These are phyloP conservation scores for Anastatica hierochuntica DNA, from an alignment of 345 rosid species.

Conservation along the genomic window DNA sequence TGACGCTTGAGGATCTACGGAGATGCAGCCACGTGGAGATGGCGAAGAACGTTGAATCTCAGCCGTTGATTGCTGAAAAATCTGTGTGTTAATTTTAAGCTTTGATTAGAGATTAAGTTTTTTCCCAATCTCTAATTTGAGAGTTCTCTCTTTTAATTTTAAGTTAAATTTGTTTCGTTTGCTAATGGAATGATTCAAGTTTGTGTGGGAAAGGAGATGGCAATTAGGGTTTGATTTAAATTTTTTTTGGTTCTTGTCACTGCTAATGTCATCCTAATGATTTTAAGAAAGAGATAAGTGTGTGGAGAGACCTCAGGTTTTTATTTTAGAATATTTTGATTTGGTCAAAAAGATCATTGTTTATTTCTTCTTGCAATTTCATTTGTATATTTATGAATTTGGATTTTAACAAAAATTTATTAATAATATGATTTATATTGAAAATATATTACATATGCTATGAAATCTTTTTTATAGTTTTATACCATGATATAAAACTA, in stretches of 20 bases:
- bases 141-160: background rate
- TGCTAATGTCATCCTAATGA: slow-evolving; percentile 13
- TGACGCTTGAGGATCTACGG: slow-evolving; percentile 37
- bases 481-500: too few relatives aligned
- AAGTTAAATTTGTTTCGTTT: slow-evolving; percentile 8
- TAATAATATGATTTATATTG: too few relatives aligned
- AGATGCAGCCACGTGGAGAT: slow-evolving; percentile 47
- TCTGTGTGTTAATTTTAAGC: slow-evolving; percentile 15
- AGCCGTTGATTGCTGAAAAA: slow-evolving; percentile 44
- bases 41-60: slow-evolving; percentile 34
- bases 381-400: slow-evolving; percentile 12
- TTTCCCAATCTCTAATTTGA: slow-evolving; percentile 13
- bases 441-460: too few relatives aligned
- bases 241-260: background rate
- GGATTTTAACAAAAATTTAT: too few relatives aligned
- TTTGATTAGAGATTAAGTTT: slow-evolving; percentile 20
- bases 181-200: slow-evolving; percentile 2
- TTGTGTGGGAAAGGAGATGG: slow-evolving; percentile 18
- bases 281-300: slow-evolving; percentile 11
- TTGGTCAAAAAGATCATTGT: slow-evolving; percentile 6
- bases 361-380: slow-evolving; percentile 8
- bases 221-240: slow-evolving; percentile 18
- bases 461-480: too few relatives aligned
- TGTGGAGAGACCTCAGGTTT: slow-evolving; percentile 18
- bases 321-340: background rate